phyloP scores from a whole-genome alignment of 768 basidiomycete genomes.

The Mycena haematopus region DNA sequence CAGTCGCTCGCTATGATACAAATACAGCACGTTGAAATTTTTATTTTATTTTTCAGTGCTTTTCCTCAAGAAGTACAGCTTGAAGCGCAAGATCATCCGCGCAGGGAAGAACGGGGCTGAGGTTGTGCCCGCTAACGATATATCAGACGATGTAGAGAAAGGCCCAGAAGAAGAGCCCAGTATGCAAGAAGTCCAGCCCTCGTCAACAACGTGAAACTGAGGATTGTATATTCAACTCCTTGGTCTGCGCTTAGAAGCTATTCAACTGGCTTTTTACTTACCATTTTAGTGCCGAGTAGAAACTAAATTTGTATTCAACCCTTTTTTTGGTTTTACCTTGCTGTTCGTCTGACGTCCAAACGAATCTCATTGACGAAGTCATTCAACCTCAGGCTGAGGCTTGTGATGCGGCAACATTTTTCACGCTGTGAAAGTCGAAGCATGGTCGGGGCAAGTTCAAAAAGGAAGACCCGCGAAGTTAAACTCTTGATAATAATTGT shows the following conservation, averaged over 20 bases:
- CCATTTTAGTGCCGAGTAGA: too few relatives aligned
- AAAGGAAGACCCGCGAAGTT: too few relatives aligned
- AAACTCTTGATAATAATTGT: too few relatives aligned
- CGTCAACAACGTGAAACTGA: not conserved
- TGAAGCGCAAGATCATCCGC: slow-evolving; percentile 27
- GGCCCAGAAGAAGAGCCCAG: slow-evolving; percentile 4
- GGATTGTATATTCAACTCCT: not conserved
- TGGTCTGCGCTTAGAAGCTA: not conserved
- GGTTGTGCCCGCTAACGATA: slow-evolving; percentile 5
- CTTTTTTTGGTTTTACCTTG: too few relatives aligned
- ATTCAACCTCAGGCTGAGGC: too few relatives aligned
- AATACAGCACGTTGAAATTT: not conserved
- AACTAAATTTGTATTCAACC: too few relatives aligned
- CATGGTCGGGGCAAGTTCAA: too few relatives aligned
- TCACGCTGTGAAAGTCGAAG: too few relatives aligned
- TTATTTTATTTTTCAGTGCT: slow-evolving; percentile 12
- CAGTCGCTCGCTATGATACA: not conserved
- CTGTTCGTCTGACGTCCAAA: too few relatives aligned
- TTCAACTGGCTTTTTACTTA: not conserved
- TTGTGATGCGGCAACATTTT: too few relatives aligned
- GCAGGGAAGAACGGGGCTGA: slow-evolving; percentile 11
- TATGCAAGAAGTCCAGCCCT: not conserved
- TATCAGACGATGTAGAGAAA: slow-evolving; percentile 4
- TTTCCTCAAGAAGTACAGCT: slow-evolving; percentile 28
- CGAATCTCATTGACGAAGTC: too few relatives aligned